Conservation (phyloP, 371 early-diverging fungal genomes). For the Mortierella polycephala region DNA sequence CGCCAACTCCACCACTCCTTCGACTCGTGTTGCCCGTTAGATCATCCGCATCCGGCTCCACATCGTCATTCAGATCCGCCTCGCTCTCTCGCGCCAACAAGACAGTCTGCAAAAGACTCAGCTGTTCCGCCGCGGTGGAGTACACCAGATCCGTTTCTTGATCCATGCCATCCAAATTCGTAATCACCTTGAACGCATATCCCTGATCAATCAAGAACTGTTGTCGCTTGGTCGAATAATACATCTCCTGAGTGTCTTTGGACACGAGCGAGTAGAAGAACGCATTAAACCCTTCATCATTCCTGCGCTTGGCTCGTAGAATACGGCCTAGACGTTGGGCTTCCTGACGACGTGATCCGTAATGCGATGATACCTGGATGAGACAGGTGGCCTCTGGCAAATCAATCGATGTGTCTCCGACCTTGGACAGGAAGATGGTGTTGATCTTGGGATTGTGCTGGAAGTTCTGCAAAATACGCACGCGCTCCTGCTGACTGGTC, state of each 20-base stretch:
- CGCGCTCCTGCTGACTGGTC: constrained; percentile 95
- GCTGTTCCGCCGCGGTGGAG: constrained; percentile 81
- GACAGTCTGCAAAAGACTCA: constrained; percentile 91
- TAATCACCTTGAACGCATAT: constrained; percentile 98
- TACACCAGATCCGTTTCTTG: constrained; percentile 73
- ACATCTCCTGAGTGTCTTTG: constrained; percentile 99
- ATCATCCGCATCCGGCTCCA: constrained; percentile 58
- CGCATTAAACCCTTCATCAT: constrained; percentile 96
- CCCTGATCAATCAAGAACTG: constrained; percentile 99
- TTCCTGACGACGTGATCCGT: constrained; percentile 99
- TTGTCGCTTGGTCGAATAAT: constrained; percentile 97
- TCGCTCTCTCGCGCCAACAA: constrained; percentile 80
- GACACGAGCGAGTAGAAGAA: constrained; percentile 99
- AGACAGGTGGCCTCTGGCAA: constrained; percentile 99
- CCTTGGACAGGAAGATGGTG: constrained; percentile 98
- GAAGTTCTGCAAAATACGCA: constrained; percentile 96
- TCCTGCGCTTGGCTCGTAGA: constrained; percentile 97
- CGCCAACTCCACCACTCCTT: constrained; percentile 35
- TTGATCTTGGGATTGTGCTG: constrained; percentile 94
- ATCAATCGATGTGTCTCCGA: constrained; percentile 99
- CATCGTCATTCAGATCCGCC: constrained; percentile 74
- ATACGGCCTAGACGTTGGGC: constrained; percentile 98
- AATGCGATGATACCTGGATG: constrained; percentile 99
- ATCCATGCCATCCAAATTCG: constrained; percentile 86
- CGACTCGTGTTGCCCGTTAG: constrained; percentile 54